Evolutionary conservation across 139 green algal genomes (phyloP), one percentile per base, ranked within the genome.

Genomic region (Coelastrella sp.): DNA sequence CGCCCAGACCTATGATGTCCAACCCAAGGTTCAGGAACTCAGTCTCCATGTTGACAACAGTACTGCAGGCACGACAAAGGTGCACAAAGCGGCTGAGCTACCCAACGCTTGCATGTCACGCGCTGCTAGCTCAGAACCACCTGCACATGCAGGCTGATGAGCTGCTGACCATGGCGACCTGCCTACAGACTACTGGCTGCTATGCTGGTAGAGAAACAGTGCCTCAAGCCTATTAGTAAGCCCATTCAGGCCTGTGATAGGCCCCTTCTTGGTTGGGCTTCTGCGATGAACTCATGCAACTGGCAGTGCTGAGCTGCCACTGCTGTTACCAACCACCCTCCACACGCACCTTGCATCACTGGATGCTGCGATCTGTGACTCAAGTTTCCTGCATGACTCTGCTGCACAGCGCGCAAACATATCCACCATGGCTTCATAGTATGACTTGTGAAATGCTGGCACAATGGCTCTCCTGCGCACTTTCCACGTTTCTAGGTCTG

Each of bases 1-100:
- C 97, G 3, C 96, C 97, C 79, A 99, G 94, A 2, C 98, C 98
- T 85, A 99, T 99, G 94, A 99, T 99, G 91, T 99, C 98, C 89
- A 99, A 93, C 3, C 97, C 97, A 73, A 99, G 92, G 85, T 92
- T 98, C 65, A 98, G 95, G 89, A 99, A 99, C 89, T 99, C 96
- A 54, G 93, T 86, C 95, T 99, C 98, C 98, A 99, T 99, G 96
- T 99, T 96, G 0, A 99, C 61, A 13, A 91, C 80, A 19, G 79
- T 23, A 61, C 75, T 90, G 91, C 73, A 88, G n/a, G n/a, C n/a
- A n/a, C n/a, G 3, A n/a, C n/a, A n/a, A n/a, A n/a, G n/a, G n/a
- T n/a, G n/a, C n/a, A n/a, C n/a, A n/a, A n/a, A n/a, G n/a, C n/a
- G n/a, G n/a, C n/a, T n/a, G n/a, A n/a, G n/a, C n/a, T n/a, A n/a